A percentile compares a stretch with the other conserved stretches of the same genome.
These are phyloP conservation scores for Escallonia rubra DNA, from an alignment of 129 eudicot species.

Conservation along the genomic window DNA sequence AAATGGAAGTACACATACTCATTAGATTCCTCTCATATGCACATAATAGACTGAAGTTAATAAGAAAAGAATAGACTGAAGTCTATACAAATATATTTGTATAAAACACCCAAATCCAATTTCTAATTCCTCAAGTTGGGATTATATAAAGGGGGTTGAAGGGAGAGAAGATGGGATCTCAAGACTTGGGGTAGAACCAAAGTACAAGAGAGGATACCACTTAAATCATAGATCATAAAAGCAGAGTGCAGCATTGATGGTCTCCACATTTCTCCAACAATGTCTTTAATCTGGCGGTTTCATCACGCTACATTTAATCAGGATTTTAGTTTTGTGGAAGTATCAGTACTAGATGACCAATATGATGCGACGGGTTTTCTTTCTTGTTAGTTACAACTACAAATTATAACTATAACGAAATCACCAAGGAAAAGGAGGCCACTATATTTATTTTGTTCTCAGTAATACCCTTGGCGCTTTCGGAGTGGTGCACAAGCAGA, in stretches of 20 bases:
- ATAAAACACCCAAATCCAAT: no score
- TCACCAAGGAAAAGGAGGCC: neutral
- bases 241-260: slow-evolving; percentile 99
- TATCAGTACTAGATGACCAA: neutral
- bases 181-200: no score
- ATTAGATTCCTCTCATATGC: no score
- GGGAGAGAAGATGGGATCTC: no score
- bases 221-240: slow-evolving; percentile 47
- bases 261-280: neutral
- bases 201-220: neutral
- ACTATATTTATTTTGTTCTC: no score
- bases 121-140: no score
- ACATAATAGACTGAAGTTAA: no score
- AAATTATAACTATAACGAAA: neutral
- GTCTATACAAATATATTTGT: no score
- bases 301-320: slow-evolving; percentile 65
- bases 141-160: no score
- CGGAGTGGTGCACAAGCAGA: neutral
- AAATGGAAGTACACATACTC: no score
- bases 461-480: no score
- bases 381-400: neutral
- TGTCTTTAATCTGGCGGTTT: slow-evolving; percentile 5
- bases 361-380: neutral
- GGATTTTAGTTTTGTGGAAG: slow-evolving; percentile 44
- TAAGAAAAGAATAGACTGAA: no score